Evolutionary conservation across 345 rosid genomes (phyloP), one percentile per base, ranked within the genome.

Genomic region (Hirschfeldia incana): DNA sequence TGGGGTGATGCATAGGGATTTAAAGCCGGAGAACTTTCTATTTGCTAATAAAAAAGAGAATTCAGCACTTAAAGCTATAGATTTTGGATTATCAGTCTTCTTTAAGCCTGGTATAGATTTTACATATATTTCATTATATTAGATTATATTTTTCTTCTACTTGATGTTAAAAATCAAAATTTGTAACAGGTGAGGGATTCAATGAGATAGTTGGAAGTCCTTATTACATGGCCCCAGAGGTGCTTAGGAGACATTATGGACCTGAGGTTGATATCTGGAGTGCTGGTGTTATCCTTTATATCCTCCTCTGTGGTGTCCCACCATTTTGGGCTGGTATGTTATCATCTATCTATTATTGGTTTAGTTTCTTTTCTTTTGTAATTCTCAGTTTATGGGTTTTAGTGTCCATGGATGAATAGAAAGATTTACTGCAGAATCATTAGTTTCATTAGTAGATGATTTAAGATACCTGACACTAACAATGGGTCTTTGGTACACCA

Each of bases 201-300:
- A 86, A 86, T 21, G 98, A 93, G 86, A 93, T 93, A 66, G 98
- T 93, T 60, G 98, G 98, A 75, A 93, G 98, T 78, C 98, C 98
- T 73, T 93, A 93, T 74, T 93, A 93, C 89, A 92, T 92, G 97
- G 97, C 97, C 55, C 97, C 97, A 1, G 97, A 92, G 83, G 92
- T 92, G 74, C 88, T 92, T 55, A 84, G 75, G 75, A 90, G 95
- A 46, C 85, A 90, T 74, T 92, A 92, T 61, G 97, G 97, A 63
- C 95, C 91, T 64, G 95, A 92, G 78, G 82, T 92, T 84, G 97
- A 92, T 83, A 88, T 92, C 28, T 92, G 97, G 97, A 92, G 97
- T 85, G 95, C 95, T 78, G 97, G 97, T 69, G 95, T 92, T 80
- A 89, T 92, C 63, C 87, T 92, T 55, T 92, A 92, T 78, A 92